Evolutionary conservation across 2,329 filamentous ascomycete species (phyloP), one percentile per base, ranked within the genome.

Genomic region (Stagonosporopsis vannaccii): DNA sequence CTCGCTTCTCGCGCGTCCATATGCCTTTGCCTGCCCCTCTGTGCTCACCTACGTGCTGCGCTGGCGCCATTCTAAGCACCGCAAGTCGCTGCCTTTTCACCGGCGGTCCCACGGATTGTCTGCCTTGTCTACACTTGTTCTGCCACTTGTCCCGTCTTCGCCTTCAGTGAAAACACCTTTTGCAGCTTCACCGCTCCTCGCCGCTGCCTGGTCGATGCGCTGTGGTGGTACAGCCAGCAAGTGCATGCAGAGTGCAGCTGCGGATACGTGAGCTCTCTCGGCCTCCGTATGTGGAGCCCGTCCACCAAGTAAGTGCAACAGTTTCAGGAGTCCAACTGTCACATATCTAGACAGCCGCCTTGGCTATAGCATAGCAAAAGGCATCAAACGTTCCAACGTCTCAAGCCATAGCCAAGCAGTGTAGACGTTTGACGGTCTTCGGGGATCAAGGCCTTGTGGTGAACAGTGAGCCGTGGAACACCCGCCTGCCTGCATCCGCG

Each of bases 321-420:
- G 61, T 62, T 51, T 58, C 51, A 57, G 61, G 56, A 62, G 52
- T 25, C 47, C 51, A 59, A 30, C 42, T 63, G 63, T 68, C 61
- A 59, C 62, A 64, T 40, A 26, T 60, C 49, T 59, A 57, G 56
- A 63, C 60, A 59, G 40, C 53, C 43, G 50, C 52, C 67, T 72
- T 69, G 68, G 70, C 69, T 54, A 26, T 65, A 53, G 53, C 63
- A 64, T 61, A 65, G 46, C 49, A 39, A 19, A 60, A 58, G 56
- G 59, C 67, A 63, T 69, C 66, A 66, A 63, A 61, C 63, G 56
- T 62, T 51, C 59, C 60, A 52, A 56, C 51, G 62, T 66, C 61
- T 66, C 66, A 66, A 62, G 40, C 39, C 41, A 47, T 32, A 44
- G 63, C 54, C 58, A 57, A 63, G 60, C 62, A 45, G 63, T 36